Base-by-base conservation (phyloP, 495 filamentous ascomycete genomes). In the Hypoxylon fragiforme region DNA sequence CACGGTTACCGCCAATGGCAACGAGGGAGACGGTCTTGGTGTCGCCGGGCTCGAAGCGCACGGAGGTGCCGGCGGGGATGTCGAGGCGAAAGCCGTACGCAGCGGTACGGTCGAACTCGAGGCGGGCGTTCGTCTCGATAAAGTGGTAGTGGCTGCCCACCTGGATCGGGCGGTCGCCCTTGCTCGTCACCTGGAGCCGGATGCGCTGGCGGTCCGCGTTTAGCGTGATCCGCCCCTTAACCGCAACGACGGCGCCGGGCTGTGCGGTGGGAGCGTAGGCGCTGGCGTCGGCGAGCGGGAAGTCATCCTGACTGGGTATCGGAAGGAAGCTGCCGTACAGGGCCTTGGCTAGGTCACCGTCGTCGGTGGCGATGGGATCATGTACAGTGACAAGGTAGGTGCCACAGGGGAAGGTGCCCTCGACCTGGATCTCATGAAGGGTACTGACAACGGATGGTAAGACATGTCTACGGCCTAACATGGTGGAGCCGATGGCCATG, bases 91-190 rank as follows among this genome's bases (percentile, higher is more conserved):
- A 96, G 2, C 94, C 94, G 60, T 92, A 92, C 1, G 92, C 80
- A 41, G 83, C 82, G 20, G 82, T 69, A n/a, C 94, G 88, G 69
- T 98, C 94, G 69, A 98, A 98, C 64, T 89, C 83, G 45, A 98
- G 76, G 69, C 87, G 82, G 15, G 92, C 89, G 66, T 98, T 98
- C 15, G 84, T 87, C 76, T 98, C 94, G 63, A 96, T 82, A 69
- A 98, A 91, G 72, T 97, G 92, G 71, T 97, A 98, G 69, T 98
- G 94, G 49, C 90, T 95, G 14, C 94, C 94, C 51, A 91, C 87
- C 81, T 95, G 92, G 55, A 97, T 86, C 9, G 94, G 92, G 26
- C 94, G 75, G 72, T 97, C 95, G 2, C 94, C 95, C 50, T 84
- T 90, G 67, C 88, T 96, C 54, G 84, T 89, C 3, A 98, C 85